phyloP scores from a whole-genome alignment of 345 rosid species.

The Excoecaria agallocha region DNA sequence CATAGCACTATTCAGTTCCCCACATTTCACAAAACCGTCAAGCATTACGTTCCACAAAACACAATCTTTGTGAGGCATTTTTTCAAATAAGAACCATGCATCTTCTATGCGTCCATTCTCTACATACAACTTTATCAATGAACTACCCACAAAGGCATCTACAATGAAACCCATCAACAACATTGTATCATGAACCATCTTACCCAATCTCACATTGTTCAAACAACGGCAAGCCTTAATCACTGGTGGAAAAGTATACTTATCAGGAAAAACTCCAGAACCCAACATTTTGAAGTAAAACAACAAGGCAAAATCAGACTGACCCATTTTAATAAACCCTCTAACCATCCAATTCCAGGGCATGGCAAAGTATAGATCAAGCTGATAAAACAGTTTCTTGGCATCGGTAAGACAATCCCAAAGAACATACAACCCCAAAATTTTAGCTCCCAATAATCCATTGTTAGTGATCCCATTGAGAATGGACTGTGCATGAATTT shows the following conservation, averaged over 20 bases:
- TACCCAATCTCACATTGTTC: constrained; percentile 42
- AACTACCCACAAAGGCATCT: constrained; percentile 73
- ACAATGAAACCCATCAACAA: constrained; percentile 44
- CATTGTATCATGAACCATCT: constrained; percentile 39
- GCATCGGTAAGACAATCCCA: constrained; percentile 47
- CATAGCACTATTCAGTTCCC: constrained; percentile 40
- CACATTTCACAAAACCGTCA: constrained; percentile 51
- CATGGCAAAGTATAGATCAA: constrained; percentile 33
- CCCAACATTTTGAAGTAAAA: constrained; percentile 82
- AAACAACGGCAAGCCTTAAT: constrained; percentile 62
- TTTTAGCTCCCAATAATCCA: constrained; percentile 36
- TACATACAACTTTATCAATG: constrained; percentile 58
- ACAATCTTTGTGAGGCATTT: constrained; percentile 51
- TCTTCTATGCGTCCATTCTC: constrained; percentile 45
- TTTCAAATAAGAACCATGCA: constrained; percentile 50
- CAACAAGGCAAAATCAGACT: constrained; percentile 44
- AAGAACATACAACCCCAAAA: constrained; percentile 56
- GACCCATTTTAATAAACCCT: constrained; percentile 52
- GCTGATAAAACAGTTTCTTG: constrained; percentile 42
- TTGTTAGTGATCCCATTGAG: constrained; percentile 39
- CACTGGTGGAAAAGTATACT: constrained; percentile 70
- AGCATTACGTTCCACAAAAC: constrained; percentile 94
- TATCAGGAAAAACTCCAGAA: constrained; percentile 63
- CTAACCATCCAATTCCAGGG: constrained; percentile 85
- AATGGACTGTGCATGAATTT: constrained; percentile 59